Evolutionary conservation across 148 eudicot genomes (phyloP).

Genomic region (Arctostaphylos glauca): DNA sequence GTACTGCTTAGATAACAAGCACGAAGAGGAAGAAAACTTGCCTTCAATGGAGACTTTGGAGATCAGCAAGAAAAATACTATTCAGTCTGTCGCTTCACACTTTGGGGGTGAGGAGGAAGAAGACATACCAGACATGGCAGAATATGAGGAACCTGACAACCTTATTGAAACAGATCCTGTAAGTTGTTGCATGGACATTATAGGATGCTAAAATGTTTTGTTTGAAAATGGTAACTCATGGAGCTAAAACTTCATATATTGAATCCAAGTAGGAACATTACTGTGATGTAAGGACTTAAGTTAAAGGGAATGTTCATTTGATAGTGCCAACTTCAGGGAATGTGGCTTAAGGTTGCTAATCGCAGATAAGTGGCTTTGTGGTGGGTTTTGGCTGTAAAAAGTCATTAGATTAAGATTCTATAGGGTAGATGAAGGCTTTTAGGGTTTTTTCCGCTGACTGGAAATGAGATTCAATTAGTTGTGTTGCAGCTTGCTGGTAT

Average conservation of each 20-base stretch:
- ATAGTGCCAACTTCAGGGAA: not conserved
- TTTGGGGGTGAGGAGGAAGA: slow-evolving; percentile 92
- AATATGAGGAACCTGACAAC: slow-evolving; percentile 80
- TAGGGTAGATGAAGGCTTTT: not conserved
- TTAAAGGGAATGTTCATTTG: not conserved
- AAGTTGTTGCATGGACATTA: slow-evolving; percentile 23
- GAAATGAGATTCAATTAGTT: not conserved
- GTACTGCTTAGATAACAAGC: slow-evolving; percentile 42
- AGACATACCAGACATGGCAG: slow-evolving; percentile 91
- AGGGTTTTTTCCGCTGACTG: not conserved
- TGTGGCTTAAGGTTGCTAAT: not conserved
- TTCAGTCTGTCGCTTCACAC: slow-evolving; percentile 75
- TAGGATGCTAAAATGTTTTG: not conserved
- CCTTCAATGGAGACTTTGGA: slow-evolving; percentile 91
- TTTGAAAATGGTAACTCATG: not conserved
- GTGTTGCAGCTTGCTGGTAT: not conserved
- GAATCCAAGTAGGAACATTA: not conserved
- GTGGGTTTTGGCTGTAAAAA: not conserved
- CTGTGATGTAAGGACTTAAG: not conserved
- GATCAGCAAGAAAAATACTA: slow-evolving; percentile 57
- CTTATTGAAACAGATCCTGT: slow-evolving; percentile 80
- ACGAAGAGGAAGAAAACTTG: slow-evolving; percentile 67
- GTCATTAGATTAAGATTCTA: not conserved
- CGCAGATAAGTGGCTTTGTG: not conserved
- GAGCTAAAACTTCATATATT: not conserved